Evolutionary conservation across 2,329 filamentous ascomycete genomes (phyloP), one percentile per base, ranked within the genome.

Genomic region (Claviceps digitariae): DNA sequence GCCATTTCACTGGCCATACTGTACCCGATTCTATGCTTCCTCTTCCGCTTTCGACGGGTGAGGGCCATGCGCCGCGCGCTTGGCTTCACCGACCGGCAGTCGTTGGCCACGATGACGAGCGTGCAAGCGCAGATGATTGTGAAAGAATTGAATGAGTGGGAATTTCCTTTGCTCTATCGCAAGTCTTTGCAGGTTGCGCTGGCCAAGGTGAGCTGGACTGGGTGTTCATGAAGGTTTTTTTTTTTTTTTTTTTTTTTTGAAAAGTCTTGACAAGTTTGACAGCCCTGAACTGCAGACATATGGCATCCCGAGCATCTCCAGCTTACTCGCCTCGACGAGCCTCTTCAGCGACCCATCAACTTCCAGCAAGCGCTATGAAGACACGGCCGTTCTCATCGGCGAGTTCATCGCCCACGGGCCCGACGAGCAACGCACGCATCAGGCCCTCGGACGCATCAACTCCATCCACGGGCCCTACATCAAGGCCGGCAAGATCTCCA

Each of bases 111-210:
- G 50, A 74, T 74, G 72, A 72, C 69, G 17, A 66, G 68, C 44
- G 56, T 66, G 55, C 69, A 77, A 50, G 73, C 76, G 6, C 71
- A 73, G 54, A 64, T 67, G 52, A 72, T 77, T 55, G 60, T 74
- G 17, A 64, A 66, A 54, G 62, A 63, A 36, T 54, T 70, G 7
- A 54, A 61, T 4, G 53, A 61, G 17, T 56, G 58, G 1, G 71
- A 74, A 52, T 73, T 72, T 38, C 70, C 72, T 0, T 59, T 65
- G 10, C 60, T 70, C 31, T 70, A 67, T 55, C 64, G 67, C 15
- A 55, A 69, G 31, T 60, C 65, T 1, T 57, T 72, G 41, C 67
- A 71, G 49, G 62, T 71, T 29, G 70, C 67, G 38, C 61, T 74
- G 17, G 69, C 73, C 59, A 71, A 44, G 12, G 41, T 44, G 21